Conservation (phyloP, 495 filamentous ascomycete genomes). For the Penicillium mononematosum region DNA sequence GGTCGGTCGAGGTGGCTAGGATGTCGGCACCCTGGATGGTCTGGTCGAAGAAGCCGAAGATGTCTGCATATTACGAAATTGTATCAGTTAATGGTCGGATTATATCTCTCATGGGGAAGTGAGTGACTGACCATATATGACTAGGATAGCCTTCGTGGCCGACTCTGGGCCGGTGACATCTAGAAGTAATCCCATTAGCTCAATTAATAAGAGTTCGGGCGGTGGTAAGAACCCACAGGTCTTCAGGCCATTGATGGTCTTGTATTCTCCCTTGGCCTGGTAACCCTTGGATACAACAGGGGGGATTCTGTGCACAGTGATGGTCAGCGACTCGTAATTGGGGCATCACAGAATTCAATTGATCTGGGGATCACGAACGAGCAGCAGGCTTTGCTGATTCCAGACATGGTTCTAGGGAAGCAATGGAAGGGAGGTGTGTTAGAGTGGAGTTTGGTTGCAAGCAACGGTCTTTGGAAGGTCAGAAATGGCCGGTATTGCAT, state of each 20-base stretch:
- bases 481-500: constrained; percentile 22
- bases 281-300: constrained; percentile 58
- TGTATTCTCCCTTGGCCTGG: constrained; percentile 59
- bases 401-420: constrained; percentile 39
- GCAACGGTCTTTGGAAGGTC: constrained; percentile 21
- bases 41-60: constrained; percentile 58
- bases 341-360: neutral
- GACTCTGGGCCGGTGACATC: constrained; percentile 53
- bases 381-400: constrained; percentile 51
- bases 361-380: constrained; percentile 32
- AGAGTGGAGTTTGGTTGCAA: constrained; percentile 16
- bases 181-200: constrained; percentile 21
- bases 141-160: constrained; percentile 53
- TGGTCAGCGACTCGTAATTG: constrained; percentile 3
- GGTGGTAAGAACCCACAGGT: constrained; percentile 47
- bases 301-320: constrained; percentile 38
- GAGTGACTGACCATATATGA: constrained; percentile 46
- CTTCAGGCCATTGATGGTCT: constrained; percentile 59
- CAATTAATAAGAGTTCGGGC: neutral
- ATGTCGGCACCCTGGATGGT: constrained; percentile 59
- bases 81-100: neutral
- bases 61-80: constrained; percentile 31
- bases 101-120: neutral
- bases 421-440: constrained; percentile 21
- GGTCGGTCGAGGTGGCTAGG: constrained; percentile 44